Conservation (phyloP, 2,329 filamentous ascomycete genomes). For the Alternaria tenuissima region DNA sequence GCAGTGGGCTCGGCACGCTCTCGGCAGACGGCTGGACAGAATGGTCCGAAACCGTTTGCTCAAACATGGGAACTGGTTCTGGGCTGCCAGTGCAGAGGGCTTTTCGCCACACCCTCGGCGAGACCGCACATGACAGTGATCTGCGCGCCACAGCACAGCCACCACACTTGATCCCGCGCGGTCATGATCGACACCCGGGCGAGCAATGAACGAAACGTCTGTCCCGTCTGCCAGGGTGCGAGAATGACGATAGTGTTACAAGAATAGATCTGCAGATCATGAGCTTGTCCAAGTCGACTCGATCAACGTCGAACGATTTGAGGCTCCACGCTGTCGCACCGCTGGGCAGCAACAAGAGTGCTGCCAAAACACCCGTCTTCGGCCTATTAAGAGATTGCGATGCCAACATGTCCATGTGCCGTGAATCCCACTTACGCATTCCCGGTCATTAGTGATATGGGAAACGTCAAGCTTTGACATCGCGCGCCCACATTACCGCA, state of each 20-base stretch:
- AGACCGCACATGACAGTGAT: constrained; percentile 32
- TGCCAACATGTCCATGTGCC: constrained; percentile 18
- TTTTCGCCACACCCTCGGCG: constrained; percentile 37
- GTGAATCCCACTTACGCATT: constrained; percentile 18
- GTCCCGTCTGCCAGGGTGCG: constrained; percentile 17
- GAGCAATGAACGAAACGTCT: constrained; percentile 10
- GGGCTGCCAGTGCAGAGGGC: constrained; percentile 20
- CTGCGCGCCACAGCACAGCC: constrained; percentile 37
- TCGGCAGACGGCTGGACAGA: constrained; percentile 23
- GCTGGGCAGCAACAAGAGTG: background rate
- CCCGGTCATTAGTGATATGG: constrained; percentile 24
- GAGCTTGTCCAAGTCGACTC: background rate
- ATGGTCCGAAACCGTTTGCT: constrained; percentile 24
- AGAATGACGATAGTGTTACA: constrained; percentile 9
- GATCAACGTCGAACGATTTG: background rate
- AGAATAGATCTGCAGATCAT: constrained; percentile 14
- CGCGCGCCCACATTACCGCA: constrained; percentile 17
- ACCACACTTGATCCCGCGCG: constrained; percentile 17
- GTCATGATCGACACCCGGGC: constrained; percentile 22
- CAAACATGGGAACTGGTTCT: constrained; percentile 14
- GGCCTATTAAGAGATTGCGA: constrained; percentile 4
- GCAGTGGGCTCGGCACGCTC: constrained; percentile 17
- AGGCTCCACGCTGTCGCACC: background rate
- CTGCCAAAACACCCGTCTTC: background rate
- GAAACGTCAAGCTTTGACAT: constrained; percentile 23